phyloP scores from a whole-genome alignment of 2,329 filamentous ascomycete genomes.

The Aspergillus pseudoviridinutans region DNA sequence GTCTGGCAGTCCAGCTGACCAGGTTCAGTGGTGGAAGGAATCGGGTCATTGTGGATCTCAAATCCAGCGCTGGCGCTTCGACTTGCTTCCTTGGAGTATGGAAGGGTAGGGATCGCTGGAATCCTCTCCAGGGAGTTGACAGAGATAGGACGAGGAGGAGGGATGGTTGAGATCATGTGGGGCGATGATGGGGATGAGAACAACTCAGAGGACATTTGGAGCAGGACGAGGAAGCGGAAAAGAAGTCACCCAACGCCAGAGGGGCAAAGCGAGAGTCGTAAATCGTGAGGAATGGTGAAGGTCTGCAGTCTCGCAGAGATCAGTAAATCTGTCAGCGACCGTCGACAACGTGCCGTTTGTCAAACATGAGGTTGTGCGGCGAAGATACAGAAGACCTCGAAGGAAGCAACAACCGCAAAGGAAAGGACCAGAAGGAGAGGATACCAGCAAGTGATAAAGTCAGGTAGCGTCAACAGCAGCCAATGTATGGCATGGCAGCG shows the following conservation, averaged over 20 bases:
- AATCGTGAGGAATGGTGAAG: conserved; percentile 12
- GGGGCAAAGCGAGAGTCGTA: conserved; percentile 9
- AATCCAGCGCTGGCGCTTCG: conserved; percentile 26
- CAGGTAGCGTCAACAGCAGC: conserved; percentile 13
- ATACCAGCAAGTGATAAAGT: conserved; percentile 4
- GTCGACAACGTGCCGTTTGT: background rate
- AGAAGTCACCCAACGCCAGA: conserved; percentile 9
- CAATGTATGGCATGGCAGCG: conserved; percentile 25
- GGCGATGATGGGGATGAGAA: conserved; percentile 10
- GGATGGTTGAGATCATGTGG: conserved; percentile 28
- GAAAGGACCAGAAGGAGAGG: background rate
- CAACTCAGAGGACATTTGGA: conserved; percentile 13
- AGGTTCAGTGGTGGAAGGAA: conserved; percentile 16
- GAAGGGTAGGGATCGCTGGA: conserved; percentile 16
- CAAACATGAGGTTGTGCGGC: conserved; percentile 4
- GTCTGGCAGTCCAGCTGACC: conserved; percentile 19
- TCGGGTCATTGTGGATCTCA: conserved; percentile 19
- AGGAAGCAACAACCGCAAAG: background rate
- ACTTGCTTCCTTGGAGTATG: conserved; percentile 19
- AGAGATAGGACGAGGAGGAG: conserved; percentile 29
- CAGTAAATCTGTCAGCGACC: background rate
- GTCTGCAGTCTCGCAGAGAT: background rate
- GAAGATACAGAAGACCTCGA: background rate
- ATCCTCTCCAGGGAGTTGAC: conserved; percentile 29
- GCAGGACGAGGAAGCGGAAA: background rate